phyloP scores from a whole-genome alignment of 1,139 yeast genomes.

The Insectozyma bohioensis region DNA sequence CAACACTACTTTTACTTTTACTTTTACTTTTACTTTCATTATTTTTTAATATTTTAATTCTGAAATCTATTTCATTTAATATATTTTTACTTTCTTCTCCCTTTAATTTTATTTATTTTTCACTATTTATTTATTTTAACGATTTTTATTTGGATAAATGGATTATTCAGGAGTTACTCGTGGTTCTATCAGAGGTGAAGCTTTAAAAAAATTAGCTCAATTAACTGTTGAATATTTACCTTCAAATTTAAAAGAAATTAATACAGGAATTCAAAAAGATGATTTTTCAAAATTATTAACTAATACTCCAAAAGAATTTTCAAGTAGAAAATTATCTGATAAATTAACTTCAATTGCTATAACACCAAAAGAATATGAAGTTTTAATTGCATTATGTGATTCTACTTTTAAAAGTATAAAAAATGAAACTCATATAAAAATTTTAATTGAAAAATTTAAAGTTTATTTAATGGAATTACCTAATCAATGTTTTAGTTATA shows the following conservation, averaged over 20 bases:
- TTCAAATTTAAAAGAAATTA: conserved; percentile 17
- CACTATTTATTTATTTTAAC: no score
- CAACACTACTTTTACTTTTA: no score
- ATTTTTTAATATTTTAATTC: no score
- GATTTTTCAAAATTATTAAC: conserved; percentile 27
- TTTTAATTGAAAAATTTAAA: conserved; percentile 53
- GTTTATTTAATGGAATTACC: conserved; percentile 62
- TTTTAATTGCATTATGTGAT: conserved; percentile 63
- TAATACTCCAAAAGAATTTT: conserved; percentile 18
- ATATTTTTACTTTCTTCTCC: no score
- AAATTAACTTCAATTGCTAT: conserved; percentile 38
- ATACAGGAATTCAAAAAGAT: conserved; percentile 17
- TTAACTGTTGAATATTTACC: conserved; percentile 26
- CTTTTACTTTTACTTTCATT: no score
- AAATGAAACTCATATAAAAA: conserved; percentile 46
- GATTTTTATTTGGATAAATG: conserved; percentile 22
- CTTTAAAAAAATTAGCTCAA: conserved; percentile 48
- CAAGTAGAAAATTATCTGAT: conserved; percentile 3
- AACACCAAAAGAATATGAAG: conserved; percentile 64
- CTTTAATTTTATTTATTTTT: no score
- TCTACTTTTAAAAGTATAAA: conserved; percentile 46
- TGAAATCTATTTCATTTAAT: no score
- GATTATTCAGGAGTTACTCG: conserved; percentile 40
- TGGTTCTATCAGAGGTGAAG: conserved; percentile 56
- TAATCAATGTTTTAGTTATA: conserved; percentile 40